These are phyloP conservation scores for Gnetum montanum DNA, from an alignment of 75 land plant genomes.

Conservation along the genomic window DNA sequence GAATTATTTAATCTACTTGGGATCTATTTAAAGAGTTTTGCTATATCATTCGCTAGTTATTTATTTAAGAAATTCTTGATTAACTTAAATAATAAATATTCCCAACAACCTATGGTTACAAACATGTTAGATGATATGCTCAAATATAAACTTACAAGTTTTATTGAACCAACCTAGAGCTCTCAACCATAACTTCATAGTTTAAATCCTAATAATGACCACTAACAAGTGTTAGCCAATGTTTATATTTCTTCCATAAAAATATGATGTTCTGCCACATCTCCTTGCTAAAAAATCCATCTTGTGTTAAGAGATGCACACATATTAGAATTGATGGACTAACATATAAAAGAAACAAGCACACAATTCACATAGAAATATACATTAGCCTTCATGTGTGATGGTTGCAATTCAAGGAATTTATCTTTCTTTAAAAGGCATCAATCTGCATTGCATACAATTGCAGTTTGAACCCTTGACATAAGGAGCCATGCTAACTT, in stretches of 20 bases:
- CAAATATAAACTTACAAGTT: no score
- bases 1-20: no score
- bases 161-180: constrained; percentile 4
- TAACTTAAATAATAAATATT: no score
- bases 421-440: background rate
- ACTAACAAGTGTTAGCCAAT: constrained; percentile 6
- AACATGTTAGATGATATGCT: no score
- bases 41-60: no score
- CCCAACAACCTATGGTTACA: no score
- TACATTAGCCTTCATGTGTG: constrained; percentile 1
- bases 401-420: background rate
- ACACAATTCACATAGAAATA: no score
- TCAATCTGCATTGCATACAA: background rate
- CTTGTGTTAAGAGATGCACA: background rate
- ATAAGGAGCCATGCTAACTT: background rate
- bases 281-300: constrained; percentile 4
- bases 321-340: no score
- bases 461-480: constrained; percentile 4
- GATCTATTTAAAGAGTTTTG: no score
- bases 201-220: constrained; percentile 6
- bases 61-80: no score
- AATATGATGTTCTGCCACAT: constrained; percentile 3
- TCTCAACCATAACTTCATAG: constrained; percentile 7
- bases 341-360: no score
- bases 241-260: constrained; percentile 6